These are phyloP conservation scores for Pythium plurisporium DNA, from an alignment of 352 stramenopile species.

Conservation along the genomic window DNA sequence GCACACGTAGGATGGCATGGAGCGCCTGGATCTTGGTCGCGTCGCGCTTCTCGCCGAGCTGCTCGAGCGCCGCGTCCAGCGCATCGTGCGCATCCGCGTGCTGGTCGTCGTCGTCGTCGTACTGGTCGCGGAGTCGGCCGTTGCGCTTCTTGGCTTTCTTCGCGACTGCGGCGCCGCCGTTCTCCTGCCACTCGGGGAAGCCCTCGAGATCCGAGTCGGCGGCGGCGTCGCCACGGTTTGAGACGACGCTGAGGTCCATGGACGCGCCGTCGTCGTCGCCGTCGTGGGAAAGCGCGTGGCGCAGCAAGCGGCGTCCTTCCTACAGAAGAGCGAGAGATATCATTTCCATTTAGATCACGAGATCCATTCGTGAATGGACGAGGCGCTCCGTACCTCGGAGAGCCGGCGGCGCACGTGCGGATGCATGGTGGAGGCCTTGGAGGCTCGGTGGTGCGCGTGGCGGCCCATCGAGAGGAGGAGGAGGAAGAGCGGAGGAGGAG, in stretches of 20 bases:
- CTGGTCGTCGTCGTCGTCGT: constrained; percentile 20
- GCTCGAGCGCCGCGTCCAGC: constrained; percentile 47
- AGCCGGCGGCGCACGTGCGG: constrained; percentile 32
- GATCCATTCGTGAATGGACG: not conserved
- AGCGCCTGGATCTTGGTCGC: constrained; percentile 52
- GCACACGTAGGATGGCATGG: constrained; percentile 43
- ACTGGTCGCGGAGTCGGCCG: constrained; percentile 34
- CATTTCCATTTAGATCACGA: too few relatives aligned
- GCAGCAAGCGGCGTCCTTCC: constrained; percentile 52
- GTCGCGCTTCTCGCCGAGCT: constrained; percentile 63
- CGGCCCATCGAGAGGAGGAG: constrained; percentile 1
- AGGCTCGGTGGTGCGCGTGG: constrained; percentile 32
- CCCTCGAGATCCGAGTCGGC: constrained; percentile 58
- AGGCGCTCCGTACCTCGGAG: constrained; percentile 23
- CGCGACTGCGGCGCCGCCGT: not conserved
- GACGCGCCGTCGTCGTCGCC: constrained; percentile 26
- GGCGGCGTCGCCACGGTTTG: constrained; percentile 42
- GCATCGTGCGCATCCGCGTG: constrained; percentile 32
- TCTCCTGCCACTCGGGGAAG: constrained; percentile 45
- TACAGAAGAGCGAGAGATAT: constrained; percentile 13
- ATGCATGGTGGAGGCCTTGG: constrained; percentile 58
- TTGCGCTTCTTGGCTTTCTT: constrained; percentile 17
- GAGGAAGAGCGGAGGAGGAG: not conserved
- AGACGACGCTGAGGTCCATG: constrained; percentile 32
- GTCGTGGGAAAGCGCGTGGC: constrained; percentile 43